phyloP scores from a whole-genome alignment of 805 yeast genomes.

The Pichia nakasei region DNA sequence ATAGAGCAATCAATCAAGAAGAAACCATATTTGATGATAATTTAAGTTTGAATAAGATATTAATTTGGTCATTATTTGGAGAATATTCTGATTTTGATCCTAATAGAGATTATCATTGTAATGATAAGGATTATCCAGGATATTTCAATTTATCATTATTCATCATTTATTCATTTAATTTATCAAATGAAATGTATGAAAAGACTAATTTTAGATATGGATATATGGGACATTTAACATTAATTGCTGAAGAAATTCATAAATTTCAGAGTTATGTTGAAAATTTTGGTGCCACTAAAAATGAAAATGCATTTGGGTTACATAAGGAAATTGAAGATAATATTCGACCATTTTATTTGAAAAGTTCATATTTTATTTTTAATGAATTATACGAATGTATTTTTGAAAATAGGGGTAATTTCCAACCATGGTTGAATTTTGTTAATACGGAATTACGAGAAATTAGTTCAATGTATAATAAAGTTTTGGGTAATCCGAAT shows the following conservation, averaged over 20 bases:
- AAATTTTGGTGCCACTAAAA: slow-evolving; percentile 26
- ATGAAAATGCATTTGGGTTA: slow-evolving; percentile 25
- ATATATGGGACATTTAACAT: slow-evolving; percentile 50
- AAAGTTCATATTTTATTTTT: slow-evolving; percentile 25
- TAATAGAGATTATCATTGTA: slow-evolving; percentile 3
- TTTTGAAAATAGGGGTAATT: slow-evolving; percentile 16
- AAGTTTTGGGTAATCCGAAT: slow-evolving; percentile 42
- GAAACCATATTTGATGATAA: slow-evolving; percentile 28
- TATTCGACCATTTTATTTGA: slow-evolving; percentile 22
- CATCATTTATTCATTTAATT: slow-evolving; percentile 22
- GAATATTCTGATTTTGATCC: slow-evolving; percentile 18
- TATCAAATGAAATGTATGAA: slow-evolving; percentile 26
- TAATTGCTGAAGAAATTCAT: slow-evolving; percentile 51
- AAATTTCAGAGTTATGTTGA: slow-evolving; percentile 36
- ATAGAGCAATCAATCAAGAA: slow-evolving; percentile 26
- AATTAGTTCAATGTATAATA: slow-evolving; percentile 48
- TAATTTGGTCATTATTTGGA: slow-evolving; percentile 30
- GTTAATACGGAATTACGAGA: slow-evolving; percentile 39
- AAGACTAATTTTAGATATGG: slow-evolving; percentile 40
- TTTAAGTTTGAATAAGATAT: slow-evolving; percentile 25
- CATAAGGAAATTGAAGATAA: slow-evolving; percentile 22
- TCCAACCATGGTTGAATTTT: slow-evolving; percentile 39
- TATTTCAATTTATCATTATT: slow-evolving; percentile 25
- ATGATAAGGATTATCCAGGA: slow-evolving; percentile 21
- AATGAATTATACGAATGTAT: slow-evolving; percentile 25